phyloP scores from a whole-genome alignment of 78 protist species.

The Neovahlkampfia damariscottae region DNA sequence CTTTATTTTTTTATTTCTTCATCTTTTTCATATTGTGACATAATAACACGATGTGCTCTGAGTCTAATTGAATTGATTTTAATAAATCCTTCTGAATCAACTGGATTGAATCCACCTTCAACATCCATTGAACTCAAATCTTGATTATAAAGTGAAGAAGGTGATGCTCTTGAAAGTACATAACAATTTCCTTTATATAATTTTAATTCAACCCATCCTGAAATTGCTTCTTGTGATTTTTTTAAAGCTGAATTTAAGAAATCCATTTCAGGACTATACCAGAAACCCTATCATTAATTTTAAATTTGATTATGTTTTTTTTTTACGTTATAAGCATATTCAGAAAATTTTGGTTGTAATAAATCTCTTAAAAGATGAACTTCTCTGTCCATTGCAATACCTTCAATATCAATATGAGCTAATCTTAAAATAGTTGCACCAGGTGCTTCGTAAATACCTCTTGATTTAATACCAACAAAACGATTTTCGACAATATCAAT shows the following conservation, averaged over 20 bases:
- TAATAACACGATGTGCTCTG: background rate
- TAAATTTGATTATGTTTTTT: conserved; percentile 21
- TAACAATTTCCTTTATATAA: conserved; percentile 40
- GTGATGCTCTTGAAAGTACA: conserved; percentile 20
- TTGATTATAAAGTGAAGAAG: background rate
- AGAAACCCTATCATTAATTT: too few relatives aligned
- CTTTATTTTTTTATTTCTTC: too few relatives aligned
- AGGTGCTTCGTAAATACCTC: conserved; percentile 52
- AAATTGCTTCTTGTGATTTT: conserved; percentile 3
- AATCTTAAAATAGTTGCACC: conserved; percentile 44
- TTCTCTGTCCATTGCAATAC: conserved; percentile 10
- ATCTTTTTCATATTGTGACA: too few relatives aligned
- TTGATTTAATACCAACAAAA: conserved; percentile 50
- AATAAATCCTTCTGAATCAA: conserved; percentile 1
- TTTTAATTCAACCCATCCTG: conserved; percentile 14
- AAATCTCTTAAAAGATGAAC: background rate
- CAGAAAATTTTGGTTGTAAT: conserved; percentile 5
- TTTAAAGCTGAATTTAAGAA: conserved; percentile 22
- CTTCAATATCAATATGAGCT: conserved; percentile 49
- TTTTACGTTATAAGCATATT: conserved; percentile 24
- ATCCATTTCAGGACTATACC: conserved; percentile 48
- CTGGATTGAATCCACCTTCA: too few relatives aligned
- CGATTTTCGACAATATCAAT: conserved; percentile 60
- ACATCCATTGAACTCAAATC: background rate
- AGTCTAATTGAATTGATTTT: background rate